phyloP scores from a whole-genome alignment of 306 rosid genomes.

The Pterocarpus macrocarpus region DNA sequence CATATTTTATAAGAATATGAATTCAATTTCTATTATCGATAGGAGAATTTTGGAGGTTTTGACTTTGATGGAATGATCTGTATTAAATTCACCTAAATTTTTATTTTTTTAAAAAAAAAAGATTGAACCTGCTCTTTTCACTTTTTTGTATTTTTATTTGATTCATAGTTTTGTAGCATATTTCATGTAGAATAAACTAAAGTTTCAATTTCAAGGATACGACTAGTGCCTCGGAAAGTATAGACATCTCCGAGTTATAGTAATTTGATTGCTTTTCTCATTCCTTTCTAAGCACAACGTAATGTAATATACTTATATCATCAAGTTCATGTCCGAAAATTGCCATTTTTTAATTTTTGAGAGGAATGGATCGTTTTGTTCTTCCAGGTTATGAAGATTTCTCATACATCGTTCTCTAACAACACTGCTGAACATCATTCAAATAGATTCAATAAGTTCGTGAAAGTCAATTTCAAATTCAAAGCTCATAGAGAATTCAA shows the following conservation, averaged over 20 bases:
- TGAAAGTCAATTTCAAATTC: constrained; percentile 1
- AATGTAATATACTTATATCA: constrained; percentile 1
- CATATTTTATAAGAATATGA: too few species aligned
- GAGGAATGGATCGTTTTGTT: background rate
- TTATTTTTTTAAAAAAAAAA: too few species aligned
- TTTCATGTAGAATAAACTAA: constrained; percentile 49
- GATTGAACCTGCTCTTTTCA: constrained; percentile 1
- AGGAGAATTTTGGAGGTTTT: too few species aligned
- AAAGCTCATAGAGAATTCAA: constrained; percentile 18
- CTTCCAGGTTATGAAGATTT: background rate
- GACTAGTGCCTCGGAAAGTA: constrained; percentile 65
- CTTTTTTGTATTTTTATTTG: constrained; percentile 44
- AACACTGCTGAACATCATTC: background rate
- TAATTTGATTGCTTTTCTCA: constrained; percentile 14
- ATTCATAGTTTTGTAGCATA: constrained; percentile 44
- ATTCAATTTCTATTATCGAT: too few species aligned
- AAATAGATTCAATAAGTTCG: background rate
- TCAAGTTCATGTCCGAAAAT: background rate
- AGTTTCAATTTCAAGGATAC: constrained; percentile 32
- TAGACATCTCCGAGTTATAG: constrained; percentile 48
- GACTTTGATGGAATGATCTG: too few species aligned
- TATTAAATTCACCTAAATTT: too few species aligned
- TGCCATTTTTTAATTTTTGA: too few species aligned
- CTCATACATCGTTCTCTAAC: background rate
- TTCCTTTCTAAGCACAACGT: constrained; percentile 20